Evolutionary conservation across 78 protist genomes (phyloP), one percentile per base, ranked within the genome.

Genomic region (Dictyostelium capitatum): DNA sequence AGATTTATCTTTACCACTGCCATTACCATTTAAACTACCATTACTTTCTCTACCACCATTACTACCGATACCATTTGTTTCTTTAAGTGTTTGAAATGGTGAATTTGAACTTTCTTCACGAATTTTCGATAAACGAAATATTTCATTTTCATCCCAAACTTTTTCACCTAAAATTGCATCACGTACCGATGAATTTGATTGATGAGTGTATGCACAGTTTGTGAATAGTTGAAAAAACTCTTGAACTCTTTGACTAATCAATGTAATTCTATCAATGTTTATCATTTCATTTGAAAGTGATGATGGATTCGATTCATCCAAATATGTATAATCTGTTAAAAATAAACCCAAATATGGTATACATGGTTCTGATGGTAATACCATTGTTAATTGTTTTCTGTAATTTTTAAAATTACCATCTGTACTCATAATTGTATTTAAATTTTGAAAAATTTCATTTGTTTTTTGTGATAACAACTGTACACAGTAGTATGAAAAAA

Each of bases 131-230:
- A 87, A 79, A 30, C 93, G 41, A 28, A 87, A 87, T 12, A 74
- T 87, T 28, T 87, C 93, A 51, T 87, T 87, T 14, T 87, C 93
- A 57, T 87, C 93, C 93, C 93, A 87, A 25, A 87, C 93, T 72
- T 87, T 87, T 25, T 87, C 93, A 37, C 72, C 53, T 17, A 87
- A 57, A 28, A 87, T 87, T 1, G 93, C 93, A 1, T 87, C 93
- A 20, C 84, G 41, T 1, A 87, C 84, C 3, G 53, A 69, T 9
- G 75, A 53, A 48, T 48, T 64, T 1, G 93, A 87, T 19, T 6
- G 10, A 79, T 77, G 78, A 1, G 10, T 25, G 37, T 87, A 87
- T 4, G n/a, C 30, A 62, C 93, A 87, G 50, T 87, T 87, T 20
- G 93, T 87, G n/a, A 87, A 87, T 30, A 87, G 50, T 51, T 87